Conservation (phyloP, 2,329 filamentous ascomycete species). For the Trichoderma sp. region DNA sequence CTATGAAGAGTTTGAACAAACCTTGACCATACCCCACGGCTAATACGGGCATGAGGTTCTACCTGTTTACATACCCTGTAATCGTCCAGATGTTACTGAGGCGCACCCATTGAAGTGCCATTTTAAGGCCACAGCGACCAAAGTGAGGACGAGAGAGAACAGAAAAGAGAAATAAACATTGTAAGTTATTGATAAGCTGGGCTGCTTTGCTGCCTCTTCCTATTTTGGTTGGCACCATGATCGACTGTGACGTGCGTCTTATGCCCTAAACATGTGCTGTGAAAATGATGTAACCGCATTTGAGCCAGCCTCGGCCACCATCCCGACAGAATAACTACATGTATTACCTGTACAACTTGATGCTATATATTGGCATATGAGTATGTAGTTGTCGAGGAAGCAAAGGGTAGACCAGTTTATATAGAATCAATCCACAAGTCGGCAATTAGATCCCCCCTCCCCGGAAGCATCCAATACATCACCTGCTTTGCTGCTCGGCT, state of each 20-base stretch:
- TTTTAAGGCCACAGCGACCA: background rate
- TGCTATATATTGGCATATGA: background rate
- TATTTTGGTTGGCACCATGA: background rate
- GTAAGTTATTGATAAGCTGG: background rate
- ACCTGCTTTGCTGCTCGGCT: background rate
- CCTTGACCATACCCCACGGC: background rate
- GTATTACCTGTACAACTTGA: background rate
- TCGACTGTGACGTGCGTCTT: constrained; percentile 4
- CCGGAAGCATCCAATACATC: background rate
- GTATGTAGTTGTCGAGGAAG: background rate
- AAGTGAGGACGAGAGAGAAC: background rate
- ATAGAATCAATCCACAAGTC: background rate
- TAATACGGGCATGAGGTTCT: background rate
- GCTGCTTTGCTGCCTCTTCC: background rate
- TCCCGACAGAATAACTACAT: background rate
- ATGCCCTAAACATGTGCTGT: constrained; percentile 11
- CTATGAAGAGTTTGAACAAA: background rate
- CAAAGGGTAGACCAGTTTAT: background rate
- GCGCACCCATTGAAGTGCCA: background rate
- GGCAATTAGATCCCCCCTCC: background rate
- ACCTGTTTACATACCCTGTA: background rate
- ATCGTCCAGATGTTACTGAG: background rate
- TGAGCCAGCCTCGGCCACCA: background rate
- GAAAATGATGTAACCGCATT: constrained; percentile 1
- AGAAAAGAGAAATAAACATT: background rate